phyloP scores from a whole-genome alignment of 139 green algal genomes.

The Chlamydomonas applanata region DNA sequence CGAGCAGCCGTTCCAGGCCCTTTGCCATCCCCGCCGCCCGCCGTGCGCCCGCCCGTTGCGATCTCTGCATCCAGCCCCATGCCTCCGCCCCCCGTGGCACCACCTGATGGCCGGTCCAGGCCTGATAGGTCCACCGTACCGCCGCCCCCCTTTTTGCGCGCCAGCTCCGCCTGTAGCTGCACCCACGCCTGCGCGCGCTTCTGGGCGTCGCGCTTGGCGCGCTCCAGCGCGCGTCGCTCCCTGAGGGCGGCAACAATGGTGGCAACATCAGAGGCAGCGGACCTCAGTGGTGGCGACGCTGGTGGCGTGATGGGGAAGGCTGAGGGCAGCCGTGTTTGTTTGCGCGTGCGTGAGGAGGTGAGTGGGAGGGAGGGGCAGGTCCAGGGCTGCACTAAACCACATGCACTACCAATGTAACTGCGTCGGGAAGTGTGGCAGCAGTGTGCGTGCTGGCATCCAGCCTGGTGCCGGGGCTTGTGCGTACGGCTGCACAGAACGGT shows the following conservation, averaged over 20 bases:
- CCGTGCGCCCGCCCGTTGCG: background rate
- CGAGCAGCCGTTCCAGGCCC: background rate
- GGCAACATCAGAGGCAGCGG: background rate
- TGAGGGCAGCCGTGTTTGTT: too few species aligned
- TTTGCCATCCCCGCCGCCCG: background rate
- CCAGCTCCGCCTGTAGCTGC: constrained; percentile 3
- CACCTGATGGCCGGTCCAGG: constrained; percentile 5
- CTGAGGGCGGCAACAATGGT: too few species aligned
- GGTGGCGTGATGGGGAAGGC: too few species aligned
- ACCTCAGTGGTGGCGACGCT: background rate
- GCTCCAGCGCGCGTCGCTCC: constrained; percentile 11
- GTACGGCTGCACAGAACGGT: too few species aligned
- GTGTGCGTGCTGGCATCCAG: too few species aligned
- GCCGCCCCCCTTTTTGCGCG: constrained; percentile 5
- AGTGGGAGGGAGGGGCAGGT: too few species aligned
- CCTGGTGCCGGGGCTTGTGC: too few species aligned
- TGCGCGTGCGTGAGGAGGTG: too few species aligned
- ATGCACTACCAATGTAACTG: too few species aligned
- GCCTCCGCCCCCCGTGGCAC: constrained; percentile 2
- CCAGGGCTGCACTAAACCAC: too few species aligned
- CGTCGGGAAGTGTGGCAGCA: too few species aligned
- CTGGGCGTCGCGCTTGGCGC: constrained; percentile 3
- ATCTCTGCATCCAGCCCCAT: background rate
- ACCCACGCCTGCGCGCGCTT: constrained; percentile 14
- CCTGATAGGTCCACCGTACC: background rate